Evolutionary conservation across 345 rosid species (phyloP).

Genomic region (Eucalyptus regnans): DNA sequence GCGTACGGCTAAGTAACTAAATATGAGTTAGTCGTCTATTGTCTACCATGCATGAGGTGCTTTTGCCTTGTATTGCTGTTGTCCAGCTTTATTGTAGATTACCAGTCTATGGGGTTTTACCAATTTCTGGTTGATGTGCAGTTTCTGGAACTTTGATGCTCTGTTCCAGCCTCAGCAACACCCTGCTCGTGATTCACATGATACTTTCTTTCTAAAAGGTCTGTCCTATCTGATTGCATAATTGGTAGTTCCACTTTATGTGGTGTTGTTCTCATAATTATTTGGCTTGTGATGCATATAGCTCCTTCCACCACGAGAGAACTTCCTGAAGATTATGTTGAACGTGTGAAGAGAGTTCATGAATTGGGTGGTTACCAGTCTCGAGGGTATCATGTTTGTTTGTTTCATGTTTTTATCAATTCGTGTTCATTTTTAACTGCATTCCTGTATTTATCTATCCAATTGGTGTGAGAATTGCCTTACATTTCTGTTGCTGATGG

Average conservation of each 20-base stretch:
- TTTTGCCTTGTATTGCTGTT: not conserved
- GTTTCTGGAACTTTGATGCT: slow-evolving; percentile 99
- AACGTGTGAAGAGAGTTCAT: slow-evolving; percentile 64
- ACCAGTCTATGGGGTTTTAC: not conserved
- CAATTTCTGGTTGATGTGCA: slow-evolving; percentile 10
- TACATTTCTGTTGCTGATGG: not conserved
- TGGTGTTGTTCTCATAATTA: not conserved
- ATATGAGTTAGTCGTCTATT: not conserved
- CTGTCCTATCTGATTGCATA: not conserved
- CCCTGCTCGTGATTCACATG: slow-evolving; percentile 99
- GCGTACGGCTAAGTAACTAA: not conserved
- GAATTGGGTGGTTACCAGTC: slow-evolving; percentile 93
- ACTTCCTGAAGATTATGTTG: slow-evolving; percentile 84
- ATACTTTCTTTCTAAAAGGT: slow-evolving; percentile 88
- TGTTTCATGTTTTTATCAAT: not conserved
- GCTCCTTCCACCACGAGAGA: slow-evolving; percentile 71
- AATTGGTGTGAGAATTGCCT: not conserved
- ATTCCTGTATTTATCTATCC: not conserved
- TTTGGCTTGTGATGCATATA: slow-evolving; percentile 4
- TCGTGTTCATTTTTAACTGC: not conserved
- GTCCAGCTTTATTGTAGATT: not conserved
- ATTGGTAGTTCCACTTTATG: not conserved
- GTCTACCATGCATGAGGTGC: not conserved
- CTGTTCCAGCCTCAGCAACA: slow-evolving; percentile 97
- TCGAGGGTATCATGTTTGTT: slow-evolving; percentile 45